Evolutionary conservation across 257 asterid genomes (phyloP).

Genomic region (Catharanthus roseus): DNA sequence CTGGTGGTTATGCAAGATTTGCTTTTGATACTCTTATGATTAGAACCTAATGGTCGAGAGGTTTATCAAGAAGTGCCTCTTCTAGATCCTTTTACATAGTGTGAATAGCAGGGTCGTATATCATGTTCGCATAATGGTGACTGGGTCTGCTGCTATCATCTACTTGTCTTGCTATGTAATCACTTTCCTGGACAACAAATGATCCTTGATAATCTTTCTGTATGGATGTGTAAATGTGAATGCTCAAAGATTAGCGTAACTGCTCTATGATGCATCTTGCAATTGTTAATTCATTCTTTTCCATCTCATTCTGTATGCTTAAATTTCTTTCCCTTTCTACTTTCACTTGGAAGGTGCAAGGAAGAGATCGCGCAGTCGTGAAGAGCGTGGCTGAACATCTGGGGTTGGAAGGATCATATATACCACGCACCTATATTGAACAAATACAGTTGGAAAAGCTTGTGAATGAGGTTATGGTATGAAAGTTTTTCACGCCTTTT

Average conservation of each 20-base stretch:
- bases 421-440: conserved; percentile 89
- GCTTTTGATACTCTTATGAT: background rate
- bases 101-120: background rate
- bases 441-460: conserved; percentile 97
- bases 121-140: background rate
- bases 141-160: background rate
- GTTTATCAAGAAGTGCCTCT: background rate
- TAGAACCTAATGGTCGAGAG: background rate
- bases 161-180: background rate
- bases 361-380: conserved; percentile 70
- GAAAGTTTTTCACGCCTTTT: conserved; percentile 19
- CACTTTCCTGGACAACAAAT: background rate
- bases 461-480: conserved; percentile 89
- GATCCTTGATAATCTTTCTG: background rate
- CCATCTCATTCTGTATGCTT: background rate
- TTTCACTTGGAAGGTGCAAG: conserved; percentile 63
- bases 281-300: background rate
- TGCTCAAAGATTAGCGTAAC: background rate
- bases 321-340: conserved; percentile 9
- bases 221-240: background rate
- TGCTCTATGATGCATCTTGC: no score
- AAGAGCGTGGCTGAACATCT: conserved; percentile 70
- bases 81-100: background rate
- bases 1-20: background rate
- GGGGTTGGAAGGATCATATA: conserved; percentile 80